These are phyloP conservation scores for Glebionis coronaria DNA, from an alignment of 129 eudicot species.

Conservation along the genomic window DNA sequence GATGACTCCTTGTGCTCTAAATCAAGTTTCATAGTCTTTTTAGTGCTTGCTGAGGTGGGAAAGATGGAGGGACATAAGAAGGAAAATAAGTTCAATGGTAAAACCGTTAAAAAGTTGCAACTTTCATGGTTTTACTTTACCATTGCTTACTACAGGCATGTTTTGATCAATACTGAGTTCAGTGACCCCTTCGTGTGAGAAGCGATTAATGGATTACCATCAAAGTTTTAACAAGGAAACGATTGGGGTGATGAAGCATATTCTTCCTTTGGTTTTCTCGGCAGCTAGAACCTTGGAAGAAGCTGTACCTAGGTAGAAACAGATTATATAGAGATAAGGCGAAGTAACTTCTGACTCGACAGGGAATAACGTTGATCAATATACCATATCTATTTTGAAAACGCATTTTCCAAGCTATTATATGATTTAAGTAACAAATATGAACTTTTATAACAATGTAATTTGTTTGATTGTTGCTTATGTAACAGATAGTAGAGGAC, in stretches of 20 bases:
- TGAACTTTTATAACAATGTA: neutral
- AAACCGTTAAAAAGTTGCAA: too few relatives aligned
- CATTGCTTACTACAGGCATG: too few relatives aligned
- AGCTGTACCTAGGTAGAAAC: conserved; percentile 5
- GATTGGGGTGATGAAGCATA: conserved; percentile 51
- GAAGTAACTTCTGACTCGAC: conserved; percentile 32
- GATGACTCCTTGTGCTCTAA: too few relatives aligned
- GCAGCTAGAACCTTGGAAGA: conserved; percentile 63
- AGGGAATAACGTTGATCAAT: conserved; percentile 69
- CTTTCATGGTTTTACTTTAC: too few relatives aligned
- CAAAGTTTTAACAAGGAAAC: conserved; percentile 31
- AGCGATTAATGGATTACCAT: conserved; percentile 67
- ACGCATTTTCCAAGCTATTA: conserved; percentile 70
- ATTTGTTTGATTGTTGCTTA: too few relatives aligned
- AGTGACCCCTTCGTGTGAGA: conserved; percentile 64
- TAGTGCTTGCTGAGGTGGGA: too few relatives aligned
- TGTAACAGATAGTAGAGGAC: conserved; percentile 51
- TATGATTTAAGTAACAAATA: neutral
- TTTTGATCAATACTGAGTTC: conserved; percentile 45
- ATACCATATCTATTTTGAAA: conserved; percentile 62
- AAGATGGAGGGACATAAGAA: too few relatives aligned
- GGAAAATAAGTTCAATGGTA: too few relatives aligned
- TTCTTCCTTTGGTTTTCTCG: conserved; percentile 60
- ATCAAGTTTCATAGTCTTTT: too few relatives aligned
- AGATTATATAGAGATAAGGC: conserved; percentile 34